Percentiles rank a stretch among this genome's conserved stretches.
These are phyloP conservation scores for Ogataea pini DNA, from an alignment of 805 yeast species.

Conservation along the genomic window DNA sequence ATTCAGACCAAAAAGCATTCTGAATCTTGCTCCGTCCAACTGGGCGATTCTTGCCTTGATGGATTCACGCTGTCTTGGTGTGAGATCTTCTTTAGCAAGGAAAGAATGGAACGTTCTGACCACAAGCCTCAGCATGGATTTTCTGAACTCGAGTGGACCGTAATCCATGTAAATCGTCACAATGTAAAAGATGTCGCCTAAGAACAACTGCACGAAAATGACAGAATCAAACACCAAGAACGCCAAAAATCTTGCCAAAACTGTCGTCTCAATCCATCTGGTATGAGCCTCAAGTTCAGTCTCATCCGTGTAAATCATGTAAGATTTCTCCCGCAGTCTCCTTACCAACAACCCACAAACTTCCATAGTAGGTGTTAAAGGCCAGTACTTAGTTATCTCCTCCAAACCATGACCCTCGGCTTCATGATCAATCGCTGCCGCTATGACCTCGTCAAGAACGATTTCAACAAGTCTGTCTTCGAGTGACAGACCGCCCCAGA, in stretches of 20 bases:
- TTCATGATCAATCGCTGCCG: constrained; percentile 72
- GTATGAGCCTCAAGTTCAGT: constrained; percentile 50
- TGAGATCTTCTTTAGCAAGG: constrained; percentile 54
- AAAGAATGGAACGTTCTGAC: constrained; percentile 72
- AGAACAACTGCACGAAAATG: constrained; percentile 57
- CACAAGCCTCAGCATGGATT: constrained; percentile 58
- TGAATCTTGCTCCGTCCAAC: constrained; percentile 62
- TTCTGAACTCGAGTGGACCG: constrained; percentile 56
- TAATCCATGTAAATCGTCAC: constrained; percentile 61
- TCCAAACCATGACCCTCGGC: constrained; percentile 75
- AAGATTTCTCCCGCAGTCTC: constrained; percentile 56
- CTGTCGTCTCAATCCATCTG: constrained; percentile 70
- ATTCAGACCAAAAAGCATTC: constrained; percentile 68
- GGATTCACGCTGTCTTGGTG: constrained; percentile 38
- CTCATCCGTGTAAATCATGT: constrained; percentile 46
- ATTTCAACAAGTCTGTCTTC: constrained; percentile 60
- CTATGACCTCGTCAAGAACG: constrained; percentile 71
- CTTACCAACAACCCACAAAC: constrained; percentile 65
- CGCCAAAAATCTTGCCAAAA: constrained; percentile 62
- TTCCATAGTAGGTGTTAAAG: constrained; percentile 68
- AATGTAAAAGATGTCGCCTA: constrained; percentile 72
- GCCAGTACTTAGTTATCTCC: constrained; percentile 59
- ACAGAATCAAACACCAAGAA: constrained; percentile 71
- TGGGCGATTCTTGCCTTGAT: constrained; percentile 50
- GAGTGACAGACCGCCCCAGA: constrained; percentile 67